A percentile compares a stretch with the other conserved stretches of the same genome.
Evolutionary conservation across 2,329 filamentous ascomycete genomes (phyloP).

Genomic region (Emmonsia crescens): DNA sequence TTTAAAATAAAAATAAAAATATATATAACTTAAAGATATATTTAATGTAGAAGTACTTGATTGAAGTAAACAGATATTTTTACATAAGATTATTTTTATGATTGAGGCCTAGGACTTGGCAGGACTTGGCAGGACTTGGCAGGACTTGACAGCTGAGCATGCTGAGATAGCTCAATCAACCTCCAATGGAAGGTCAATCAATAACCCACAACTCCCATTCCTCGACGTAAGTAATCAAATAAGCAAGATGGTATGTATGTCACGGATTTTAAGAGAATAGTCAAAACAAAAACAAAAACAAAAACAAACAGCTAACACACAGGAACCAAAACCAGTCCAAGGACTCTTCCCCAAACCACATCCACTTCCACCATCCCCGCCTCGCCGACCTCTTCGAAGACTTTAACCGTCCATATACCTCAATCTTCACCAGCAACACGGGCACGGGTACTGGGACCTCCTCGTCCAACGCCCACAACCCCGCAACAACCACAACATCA

Average conservation of each 20-base stretch:
- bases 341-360: conserved; percentile 39
- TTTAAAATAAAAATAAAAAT: no score
- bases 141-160: no score
- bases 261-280: background rate
- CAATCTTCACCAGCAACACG: conserved; percentile 15
- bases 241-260: conserved; percentile 19
- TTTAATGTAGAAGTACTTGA: no score
- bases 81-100: no score
- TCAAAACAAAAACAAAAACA: no score
- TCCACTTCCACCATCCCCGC: conserved; percentile 39
- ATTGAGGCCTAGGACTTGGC: no score
- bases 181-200: background rate
- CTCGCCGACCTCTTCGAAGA: conserved; percentile 42
- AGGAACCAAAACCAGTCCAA: conserved; percentile 30
- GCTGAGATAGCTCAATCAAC: no score
- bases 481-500: background rate
- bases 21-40: no score
- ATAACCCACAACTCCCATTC: background rate
- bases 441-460: conserved; percentile 17
- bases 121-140: no score
- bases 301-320: conserved; percentile 2
- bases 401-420: conserved; percentile 37
- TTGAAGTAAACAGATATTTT: no score
- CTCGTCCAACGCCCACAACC: conserved; percentile 10
- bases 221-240: background rate